These are phyloP conservation scores for Pseudocercospora pini-densiflorae DNA, from an alignment of 2,329 filamentous ascomycete genomes.

Conservation along the genomic window DNA sequence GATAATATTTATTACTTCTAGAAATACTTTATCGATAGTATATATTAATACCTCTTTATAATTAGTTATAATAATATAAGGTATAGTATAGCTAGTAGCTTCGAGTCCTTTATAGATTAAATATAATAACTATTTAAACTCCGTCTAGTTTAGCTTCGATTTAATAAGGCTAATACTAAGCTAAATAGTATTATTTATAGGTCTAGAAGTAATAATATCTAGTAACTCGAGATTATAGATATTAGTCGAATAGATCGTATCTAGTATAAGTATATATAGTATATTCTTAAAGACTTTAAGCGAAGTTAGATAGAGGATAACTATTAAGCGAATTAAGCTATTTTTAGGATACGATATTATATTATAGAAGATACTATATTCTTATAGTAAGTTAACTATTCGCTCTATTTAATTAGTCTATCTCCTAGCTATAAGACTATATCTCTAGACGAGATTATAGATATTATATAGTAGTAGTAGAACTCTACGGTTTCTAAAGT, in stretches of 20 bases:
- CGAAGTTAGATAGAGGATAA: no score
- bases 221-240: not conserved
- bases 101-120: not conserved
- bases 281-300: not conserved
- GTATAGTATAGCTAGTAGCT: not conserved
- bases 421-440: no score
- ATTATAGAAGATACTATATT: no score
- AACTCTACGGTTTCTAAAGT: no score
- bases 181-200: not conserved
- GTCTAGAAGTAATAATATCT: not conserved
- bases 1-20: not conserved
- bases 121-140: not conserved
- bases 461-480: no score
- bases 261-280: not conserved
- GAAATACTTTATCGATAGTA: not conserved
- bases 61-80: not conserved
- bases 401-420: no score
- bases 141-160: not conserved
- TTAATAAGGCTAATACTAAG: not conserved
- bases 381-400: no score
- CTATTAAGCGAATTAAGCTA: no score
- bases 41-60: not conserved
- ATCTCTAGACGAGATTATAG: no score
- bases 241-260: not conserved
- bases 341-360: no score